phyloP scores from a whole-genome alignment of 2,329 filamentous ascomycete genomes.

The Xylariaceae sp. region DNA sequence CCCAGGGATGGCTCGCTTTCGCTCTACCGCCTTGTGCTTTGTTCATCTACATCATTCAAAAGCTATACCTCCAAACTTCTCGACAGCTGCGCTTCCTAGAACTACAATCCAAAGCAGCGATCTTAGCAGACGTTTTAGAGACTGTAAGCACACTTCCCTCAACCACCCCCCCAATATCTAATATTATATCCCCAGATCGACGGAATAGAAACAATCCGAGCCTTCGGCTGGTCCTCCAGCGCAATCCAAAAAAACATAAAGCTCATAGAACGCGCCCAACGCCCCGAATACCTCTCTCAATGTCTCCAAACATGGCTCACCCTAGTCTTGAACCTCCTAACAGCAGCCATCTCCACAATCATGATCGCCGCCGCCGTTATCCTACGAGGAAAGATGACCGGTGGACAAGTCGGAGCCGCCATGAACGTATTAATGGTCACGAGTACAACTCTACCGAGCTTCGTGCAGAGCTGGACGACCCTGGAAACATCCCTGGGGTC shows the following conservation, averaged over 20 bases:
- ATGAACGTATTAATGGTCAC: slow-evolving; percentile 34
- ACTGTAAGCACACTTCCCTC: slow-evolving; percentile 25
- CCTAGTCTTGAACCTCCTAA: slow-evolving; percentile 46
- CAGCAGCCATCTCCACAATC: slow-evolving; percentile 42
- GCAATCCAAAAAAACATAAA: slow-evolving; percentile 13
- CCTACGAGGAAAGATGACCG: slow-evolving; percentile 19
- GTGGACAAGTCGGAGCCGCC: slow-evolving; percentile 33
- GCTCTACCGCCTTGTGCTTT: slow-evolving; percentile 42
- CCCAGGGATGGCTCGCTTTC: slow-evolving; percentile 42
- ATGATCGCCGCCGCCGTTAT: slow-evolving; percentile 26
- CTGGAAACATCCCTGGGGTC: slow-evolving; percentile 36
- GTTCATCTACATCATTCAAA: slow-evolving; percentile 44
- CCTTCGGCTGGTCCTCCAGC: slow-evolving; percentile 42
- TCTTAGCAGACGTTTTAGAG: slow-evolving; percentile 25
- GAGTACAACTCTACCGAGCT: slow-evolving; percentile 32
- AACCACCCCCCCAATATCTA: not conserved
- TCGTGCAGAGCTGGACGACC: slow-evolving; percentile 33
- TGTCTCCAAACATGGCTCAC: slow-evolving; percentile 51
- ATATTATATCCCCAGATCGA: slow-evolving; percentile 15
- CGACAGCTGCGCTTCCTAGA: slow-evolving; percentile 54
- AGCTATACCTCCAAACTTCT: slow-evolving; percentile 51
- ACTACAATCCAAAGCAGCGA: slow-evolving; percentile 47
- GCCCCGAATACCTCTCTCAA: slow-evolving; percentile 46
- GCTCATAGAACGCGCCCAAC: slow-evolving; percentile 42
- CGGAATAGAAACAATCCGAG: slow-evolving; percentile 43